Evolutionary conservation across 108 stramenopile species (phyloP).

Genomic region (Cyclotella choctawhatcheeana): DNA sequence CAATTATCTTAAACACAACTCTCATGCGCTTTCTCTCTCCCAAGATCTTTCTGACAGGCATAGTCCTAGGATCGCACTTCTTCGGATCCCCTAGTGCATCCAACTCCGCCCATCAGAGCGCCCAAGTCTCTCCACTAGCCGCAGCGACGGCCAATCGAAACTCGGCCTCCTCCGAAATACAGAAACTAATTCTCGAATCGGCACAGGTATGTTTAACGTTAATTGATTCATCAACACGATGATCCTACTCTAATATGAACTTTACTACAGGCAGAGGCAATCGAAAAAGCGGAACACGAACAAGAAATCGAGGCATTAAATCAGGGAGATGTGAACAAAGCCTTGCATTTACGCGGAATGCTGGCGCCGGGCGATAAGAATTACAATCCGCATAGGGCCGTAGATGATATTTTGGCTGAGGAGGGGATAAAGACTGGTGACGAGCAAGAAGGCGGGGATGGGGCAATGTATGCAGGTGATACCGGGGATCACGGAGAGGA

Average conservation of each 20-base stretch:
- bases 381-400: constrained; percentile 52
- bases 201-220: too few relatives aligned
- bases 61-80: constrained; percentile 33
- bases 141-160: constrained; percentile 31
- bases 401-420: constrained; percentile 35
- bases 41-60: constrained; percentile 25
- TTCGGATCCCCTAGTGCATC: constrained; percentile 8
- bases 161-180: constrained; percentile 9
- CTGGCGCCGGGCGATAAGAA: constrained; percentile 41
- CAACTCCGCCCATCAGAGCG: constrained; percentile 3
- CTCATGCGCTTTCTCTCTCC: too few relatives aligned
- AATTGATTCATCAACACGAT: too few relatives aligned
- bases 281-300: constrained; percentile 22
- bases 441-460: constrained; percentile 21
- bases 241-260: too few relatives aligned
- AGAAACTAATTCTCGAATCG: constrained; percentile 40
- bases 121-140: constrained; percentile 27
- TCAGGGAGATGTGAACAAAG: constrained; percentile 21
- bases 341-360: constrained; percentile 34
- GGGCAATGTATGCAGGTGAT: constrained; percentile 31
- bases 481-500: constrained; percentile 4
- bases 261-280: constrained; percentile 36
- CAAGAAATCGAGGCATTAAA: constrained; percentile 23
- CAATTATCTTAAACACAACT: too few relatives aligned
- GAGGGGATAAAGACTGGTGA: constrained; percentile 16